Evolutionary conservation across 169 alveolate genomes (phyloP), one percentile per base, ranked within the genome.

Genomic region (Plasmodium gallinaceum): DNA sequence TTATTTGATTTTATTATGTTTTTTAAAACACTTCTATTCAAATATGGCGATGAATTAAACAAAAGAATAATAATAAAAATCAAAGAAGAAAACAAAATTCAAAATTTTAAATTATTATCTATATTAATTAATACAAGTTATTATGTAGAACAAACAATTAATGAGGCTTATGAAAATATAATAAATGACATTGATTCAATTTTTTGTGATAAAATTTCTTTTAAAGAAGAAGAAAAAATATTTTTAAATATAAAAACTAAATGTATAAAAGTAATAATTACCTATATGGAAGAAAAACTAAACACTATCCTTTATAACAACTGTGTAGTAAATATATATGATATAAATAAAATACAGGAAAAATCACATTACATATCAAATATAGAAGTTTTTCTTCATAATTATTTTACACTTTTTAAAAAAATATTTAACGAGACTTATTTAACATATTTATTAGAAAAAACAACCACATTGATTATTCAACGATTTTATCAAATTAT

Each of bases 401-500:
- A 69, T 8, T 70, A 86, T 39, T 86, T 86, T 60, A 7, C 45
- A 20, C 48, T 86, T 58, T 71, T 86, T 86, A 86, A 60, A 60
- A 70, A 86, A n/a, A 60, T 86, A 24, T 70, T 71, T 24, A 72
- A 61, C 14, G 87, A 86, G n/a, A 86, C 92, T 16, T 89, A 90
- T 78, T 76, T 92, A 64, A 87, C 71, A 54, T 92, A 92, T 83
- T 72, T 94, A 51, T 85, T 93, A 57, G 94, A 94, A 87, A 94
- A 94, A 86, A 91, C 90, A 10, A 75, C 95, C 10, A 54, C 95
- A 14, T 58, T 86, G 16, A 92, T 89, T 62, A 74, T 94, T 90
- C 73, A 89, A 24, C 92, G 69, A 65, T 87, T 94, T 52, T 90
- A 90, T 88, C 85, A 92, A 37, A 72, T 83, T 52, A 85, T 94